A percentile compares a stretch with the other conserved stretches of the same genome.
Evolutionary conservation across 352 stramenopile genomes (phyloP).

Genomic region (Globisporangium takayamanum): DNA sequence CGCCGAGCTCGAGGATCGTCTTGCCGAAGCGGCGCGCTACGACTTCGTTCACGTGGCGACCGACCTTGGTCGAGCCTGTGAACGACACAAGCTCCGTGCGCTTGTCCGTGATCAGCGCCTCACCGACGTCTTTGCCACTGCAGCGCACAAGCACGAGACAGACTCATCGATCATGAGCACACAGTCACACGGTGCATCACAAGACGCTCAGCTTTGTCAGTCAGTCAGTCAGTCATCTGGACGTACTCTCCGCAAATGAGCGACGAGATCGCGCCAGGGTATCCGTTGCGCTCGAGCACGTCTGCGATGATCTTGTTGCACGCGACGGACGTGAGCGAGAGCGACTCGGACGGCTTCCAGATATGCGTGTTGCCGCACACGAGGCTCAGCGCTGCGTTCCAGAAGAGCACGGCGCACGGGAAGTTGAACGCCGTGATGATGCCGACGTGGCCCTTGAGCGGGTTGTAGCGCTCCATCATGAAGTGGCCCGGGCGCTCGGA

Average conservation of each 20-base stretch:
- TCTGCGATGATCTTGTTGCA: slow-evolving; percentile 89
- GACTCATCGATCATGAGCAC: background rate
- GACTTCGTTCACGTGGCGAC: slow-evolving; percentile 80
- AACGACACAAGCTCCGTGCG: slow-evolving; percentile 89
- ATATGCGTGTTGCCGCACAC: slow-evolving; percentile 90
- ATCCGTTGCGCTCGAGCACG: slow-evolving; percentile 82
- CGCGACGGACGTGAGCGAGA: slow-evolving; percentile 86
- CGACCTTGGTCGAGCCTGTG: slow-evolving; percentile 87
- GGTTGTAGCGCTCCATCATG: slow-evolving; percentile 93
- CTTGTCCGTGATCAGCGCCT: slow-evolving; percentile 82
- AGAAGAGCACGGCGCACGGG: slow-evolving; percentile 86
- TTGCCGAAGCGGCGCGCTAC: slow-evolving; percentile 89
- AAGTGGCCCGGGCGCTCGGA: slow-evolving; percentile 89
- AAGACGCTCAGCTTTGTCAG: background rate
- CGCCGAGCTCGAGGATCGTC: slow-evolving; percentile 88
- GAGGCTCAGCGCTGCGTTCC: slow-evolving; percentile 88
- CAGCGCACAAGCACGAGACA: background rate
- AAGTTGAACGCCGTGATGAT: slow-evolving; percentile 95
- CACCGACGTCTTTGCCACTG: slow-evolving; percentile 74
- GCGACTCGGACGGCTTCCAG: slow-evolving; percentile 89
- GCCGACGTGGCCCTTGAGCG: slow-evolving; percentile 88
- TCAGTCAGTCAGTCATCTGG: background rate
- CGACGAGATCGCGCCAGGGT: slow-evolving; percentile 78
- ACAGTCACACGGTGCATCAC: background rate
- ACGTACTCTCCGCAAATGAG: slow-evolving; percentile 64